Evolutionary conservation across 306 rosid genomes (phyloP), one percentile per base, ranked within the genome.

Genomic region (Dryas alaskensis): DNA sequence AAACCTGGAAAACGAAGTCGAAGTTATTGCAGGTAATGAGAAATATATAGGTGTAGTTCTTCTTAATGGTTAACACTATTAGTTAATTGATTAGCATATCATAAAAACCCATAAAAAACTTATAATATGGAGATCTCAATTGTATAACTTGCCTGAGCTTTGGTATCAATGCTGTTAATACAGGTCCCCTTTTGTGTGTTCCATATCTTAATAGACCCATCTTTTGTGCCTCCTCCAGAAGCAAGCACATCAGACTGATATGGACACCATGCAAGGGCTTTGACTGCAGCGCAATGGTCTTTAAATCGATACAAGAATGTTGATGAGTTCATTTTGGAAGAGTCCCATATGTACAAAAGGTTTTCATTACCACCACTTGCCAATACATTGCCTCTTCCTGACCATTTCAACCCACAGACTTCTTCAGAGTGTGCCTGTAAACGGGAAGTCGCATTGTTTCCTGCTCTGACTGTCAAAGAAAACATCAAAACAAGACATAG

Each of bases 341-440:
- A 79, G 52, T 91, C 92, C 97, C 97, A 91, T n/a, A 89, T 68
- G 83, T 86, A 89, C 39, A 91, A 39, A 14, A 64, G 82, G 79
- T 91, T 91, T 5, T 91, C 97, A 49, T 89, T 91, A 70, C 97
- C 97, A 14, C 97, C 97, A 70, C 95, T 91, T 43, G 95, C 97
- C 89, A 91, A 83, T 27, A 84, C 60, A 49, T 81, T 89, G 46
- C 95, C 89, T 80, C 77, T 75, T 59, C 74, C 81, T 39, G 97
- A 87, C 97, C 97, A 91, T 85, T 86, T 91, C 75, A 91, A 81
- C 43, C 97, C 86, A 7, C 95, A 89, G 62, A 91, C 87, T 73
- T 87, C 95, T 73, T 85, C 88, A 48, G 10, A 53, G 67, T 91
- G 97, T 19, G 81, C 78, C 42, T 66, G 75, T 49, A 89, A n/a